A percentile compares a stretch with the other conserved stretches of the same genome.
Conservation (phyloP, 768 basidiomycete genomes). For the Tulasnella sp. region DNA sequence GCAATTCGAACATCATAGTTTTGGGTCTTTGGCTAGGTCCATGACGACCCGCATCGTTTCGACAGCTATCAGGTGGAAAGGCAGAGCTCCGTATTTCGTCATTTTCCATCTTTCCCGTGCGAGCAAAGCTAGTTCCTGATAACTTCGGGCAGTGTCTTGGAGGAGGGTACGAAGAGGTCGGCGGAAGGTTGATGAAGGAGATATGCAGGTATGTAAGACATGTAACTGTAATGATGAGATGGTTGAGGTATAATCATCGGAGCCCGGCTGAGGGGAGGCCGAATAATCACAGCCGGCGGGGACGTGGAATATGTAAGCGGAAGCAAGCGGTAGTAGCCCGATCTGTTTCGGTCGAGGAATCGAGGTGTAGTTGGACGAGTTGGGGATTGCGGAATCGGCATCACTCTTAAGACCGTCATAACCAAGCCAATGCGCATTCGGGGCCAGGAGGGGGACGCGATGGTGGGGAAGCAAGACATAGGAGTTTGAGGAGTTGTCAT, state of each 20-base stretch:
- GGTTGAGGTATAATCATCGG: background rate
- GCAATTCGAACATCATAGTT: too few species aligned
- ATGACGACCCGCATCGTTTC: constrained; percentile 17
- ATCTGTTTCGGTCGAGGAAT: constrained; percentile 24
- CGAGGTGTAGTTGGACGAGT: constrained; percentile 25
- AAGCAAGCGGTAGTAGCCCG: constrained; percentile 41
- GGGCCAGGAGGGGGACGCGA: constrained; percentile 32
- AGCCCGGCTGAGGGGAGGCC: constrained; percentile 31
- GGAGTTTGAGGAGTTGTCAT: constrained; percentile 18
- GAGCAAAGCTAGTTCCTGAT: constrained; percentile 55
- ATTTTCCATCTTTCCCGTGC: constrained; percentile 34
- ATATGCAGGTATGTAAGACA: constrained; percentile 40
- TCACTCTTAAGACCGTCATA: constrained; percentile 28
- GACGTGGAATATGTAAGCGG: constrained; percentile 45
- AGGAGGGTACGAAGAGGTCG: constrained; percentile 27
- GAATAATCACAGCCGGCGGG: constrained; percentile 36
- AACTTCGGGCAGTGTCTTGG: constrained; percentile 53
- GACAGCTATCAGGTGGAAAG: constrained; percentile 56
- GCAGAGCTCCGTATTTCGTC: constrained; percentile 33
- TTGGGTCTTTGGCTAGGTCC: constrained; percentile 2
- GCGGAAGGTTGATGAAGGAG: constrained; percentile 30
- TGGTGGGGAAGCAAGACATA: constrained; percentile 37
- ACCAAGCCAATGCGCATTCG: constrained; percentile 26
- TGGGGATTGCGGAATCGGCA: constrained; percentile 21
- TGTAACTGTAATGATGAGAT: constrained; percentile 37